Evolutionary conservation across 805 yeast species (phyloP).

Genomic region (Nakazawaea holstii): DNA sequence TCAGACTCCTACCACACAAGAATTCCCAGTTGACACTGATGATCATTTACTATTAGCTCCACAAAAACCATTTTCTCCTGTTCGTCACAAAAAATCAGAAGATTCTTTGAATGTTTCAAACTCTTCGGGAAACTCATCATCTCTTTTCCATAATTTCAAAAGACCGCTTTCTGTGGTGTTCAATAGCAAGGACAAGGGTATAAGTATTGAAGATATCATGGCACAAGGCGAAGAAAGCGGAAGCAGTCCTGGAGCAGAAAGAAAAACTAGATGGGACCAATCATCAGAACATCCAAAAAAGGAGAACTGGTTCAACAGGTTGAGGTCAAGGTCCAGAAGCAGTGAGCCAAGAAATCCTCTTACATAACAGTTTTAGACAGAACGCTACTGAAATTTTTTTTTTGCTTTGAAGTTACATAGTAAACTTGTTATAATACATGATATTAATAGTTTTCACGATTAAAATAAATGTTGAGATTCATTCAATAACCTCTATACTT

Average conservation of each 20-base stretch:
- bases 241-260: constrained; percentile 17
- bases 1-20: not conserved
- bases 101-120: constrained; percentile 1
- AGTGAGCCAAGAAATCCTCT: constrained; percentile 7
- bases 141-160: constrained; percentile 7
- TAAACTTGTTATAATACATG: not conserved
- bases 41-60: constrained; percentile 5
- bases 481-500: constrained; percentile 1
- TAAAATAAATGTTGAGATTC: not conserved
- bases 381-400: not conserved
- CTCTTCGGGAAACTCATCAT: not conserved
- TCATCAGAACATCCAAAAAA: constrained; percentile 21
- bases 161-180: constrained; percentile 9
- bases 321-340: constrained; percentile 28
- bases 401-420: not conserved
- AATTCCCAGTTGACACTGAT: constrained; percentile 1
- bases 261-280: constrained; percentile 24
- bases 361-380: not conserved
- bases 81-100: constrained; percentile 5
- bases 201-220: constrained; percentile 10
- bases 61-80: not conserved
- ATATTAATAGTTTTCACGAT: not conserved
- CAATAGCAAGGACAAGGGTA: constrained; percentile 5
- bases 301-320: constrained; percentile 40
- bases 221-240: not conserved